phyloP scores from a whole-genome alignment of 306 rosid genomes.

The Citrullus mucosospermus region DNA sequence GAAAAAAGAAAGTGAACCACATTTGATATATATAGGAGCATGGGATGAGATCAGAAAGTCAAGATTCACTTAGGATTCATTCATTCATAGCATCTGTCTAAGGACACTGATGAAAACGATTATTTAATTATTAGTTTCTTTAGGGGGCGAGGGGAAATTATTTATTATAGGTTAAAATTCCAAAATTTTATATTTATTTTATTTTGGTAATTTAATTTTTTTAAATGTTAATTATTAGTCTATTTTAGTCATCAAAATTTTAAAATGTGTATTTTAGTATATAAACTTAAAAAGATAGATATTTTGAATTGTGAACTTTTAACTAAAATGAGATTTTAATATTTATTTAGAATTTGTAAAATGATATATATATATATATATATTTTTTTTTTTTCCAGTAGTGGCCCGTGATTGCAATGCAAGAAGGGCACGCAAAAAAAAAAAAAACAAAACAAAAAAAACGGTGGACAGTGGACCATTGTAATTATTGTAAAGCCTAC shows the following conservation, averaged over 20 bases:
- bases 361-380: not conserved
- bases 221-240: too few species aligned
- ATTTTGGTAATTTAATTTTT: too few species aligned
- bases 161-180: too few species aligned
- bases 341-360: not conserved
- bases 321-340: too few species aligned
- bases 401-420: constrained; percentile 7
- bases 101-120: not conserved
- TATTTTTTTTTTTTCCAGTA: not conserved
- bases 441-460: not conserved
- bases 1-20: not conserved
- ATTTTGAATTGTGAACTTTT: too few species aligned
- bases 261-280: too few species aligned
- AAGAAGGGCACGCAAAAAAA: not conserved
- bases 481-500: constrained; percentile 6
- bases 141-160: too few species aligned
- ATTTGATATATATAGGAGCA: not conserved
- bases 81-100: not conserved
- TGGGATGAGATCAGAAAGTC: not conserved
- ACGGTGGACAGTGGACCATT: constrained; percentile 1
- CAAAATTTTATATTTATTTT: too few species aligned
- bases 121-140: not conserved
- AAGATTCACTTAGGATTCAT: constrained; percentile 2
- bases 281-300: too few species aligned
- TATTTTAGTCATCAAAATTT: too few species aligned